These are phyloP conservation scores for Psophocarpus tetragonolobus DNA, from an alignment of 306 rosid genomes.

Conservation along the genomic window DNA sequence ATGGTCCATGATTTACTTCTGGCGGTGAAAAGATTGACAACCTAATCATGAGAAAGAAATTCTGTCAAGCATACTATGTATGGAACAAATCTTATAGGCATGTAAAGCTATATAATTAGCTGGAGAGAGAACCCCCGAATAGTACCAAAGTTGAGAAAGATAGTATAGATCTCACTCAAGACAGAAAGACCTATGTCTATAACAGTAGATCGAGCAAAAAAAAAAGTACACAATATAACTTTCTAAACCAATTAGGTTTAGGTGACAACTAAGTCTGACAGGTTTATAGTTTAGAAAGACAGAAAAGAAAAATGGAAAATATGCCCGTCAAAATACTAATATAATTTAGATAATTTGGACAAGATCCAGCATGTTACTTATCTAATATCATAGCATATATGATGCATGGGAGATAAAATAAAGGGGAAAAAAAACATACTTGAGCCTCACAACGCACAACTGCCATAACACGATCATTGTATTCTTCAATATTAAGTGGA, in stretches of 20 bases:
- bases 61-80: not conserved
- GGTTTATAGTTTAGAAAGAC: not conserved
- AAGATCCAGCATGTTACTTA: conserved; percentile 3
- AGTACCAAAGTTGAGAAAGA: not conserved
- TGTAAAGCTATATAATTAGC: not conserved
- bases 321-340: not conserved
- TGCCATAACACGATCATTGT: conserved; percentile 80
- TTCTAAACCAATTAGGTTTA: conserved; percentile 6
- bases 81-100: conserved; percentile 9
- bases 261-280: conserved; percentile 14
- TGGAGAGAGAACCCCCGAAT: not conserved
- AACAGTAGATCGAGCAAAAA: not conserved
- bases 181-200: not conserved
- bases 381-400: conserved; percentile 16
- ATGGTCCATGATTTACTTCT: conserved; percentile 3
- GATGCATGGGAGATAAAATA: conserved; percentile 8
- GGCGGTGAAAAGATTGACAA: not conserved
- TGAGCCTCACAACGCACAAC: conserved; percentile 97
- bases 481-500: conserved; percentile 78
- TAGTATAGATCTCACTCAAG: not conserved
- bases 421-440: conserved; percentile 47
- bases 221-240: not conserved
- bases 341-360: too few relatives aligned
- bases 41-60: not conserved
- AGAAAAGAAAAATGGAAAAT: not conserved